Evolutionary conservation across 1,284 basidiomycete species (phyloP).

Genomic region (Apiotrichum veenhuisii): DNA sequence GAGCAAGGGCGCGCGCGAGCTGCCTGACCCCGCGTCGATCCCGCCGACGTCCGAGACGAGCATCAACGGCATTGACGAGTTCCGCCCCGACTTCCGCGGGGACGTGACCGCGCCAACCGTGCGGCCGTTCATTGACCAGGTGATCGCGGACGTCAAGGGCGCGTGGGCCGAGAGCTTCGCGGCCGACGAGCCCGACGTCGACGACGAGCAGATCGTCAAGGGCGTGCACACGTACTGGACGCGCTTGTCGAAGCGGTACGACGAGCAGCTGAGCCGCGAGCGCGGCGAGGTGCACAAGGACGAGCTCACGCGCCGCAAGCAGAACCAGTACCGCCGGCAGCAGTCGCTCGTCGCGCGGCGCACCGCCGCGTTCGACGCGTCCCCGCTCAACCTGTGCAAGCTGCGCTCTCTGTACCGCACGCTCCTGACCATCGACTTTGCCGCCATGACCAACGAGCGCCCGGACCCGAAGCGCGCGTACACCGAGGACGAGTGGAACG

Average conservation of each 20-base stretch:
- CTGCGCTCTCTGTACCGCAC: slow-evolving; percentile 45
- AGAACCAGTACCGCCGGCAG: slow-evolving; percentile 47
- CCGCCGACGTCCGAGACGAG: slow-evolving; percentile 29
- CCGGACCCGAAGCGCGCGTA: slow-evolving; percentile 41
- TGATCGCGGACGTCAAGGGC: slow-evolving; percentile 29
- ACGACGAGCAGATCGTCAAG: slow-evolving; percentile 31
- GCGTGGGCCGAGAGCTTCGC: slow-evolving; percentile 26
- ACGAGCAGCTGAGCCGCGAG: slow-evolving; percentile 38
- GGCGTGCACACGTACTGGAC: slow-evolving; percentile 45
- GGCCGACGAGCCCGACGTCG: slow-evolving; percentile 30
- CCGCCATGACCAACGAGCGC: slow-evolving; percentile 38
- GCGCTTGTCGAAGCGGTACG: slow-evolving; percentile 39
- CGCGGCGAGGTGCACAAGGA: slow-evolving; percentile 44
- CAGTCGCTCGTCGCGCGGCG: slow-evolving; percentile 45
- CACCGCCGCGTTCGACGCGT: slow-evolving; percentile 39
- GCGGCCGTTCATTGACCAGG: slow-evolving; percentile 36
- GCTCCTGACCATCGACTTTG: slow-evolving; percentile 47
- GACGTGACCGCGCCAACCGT: slow-evolving; percentile 26
- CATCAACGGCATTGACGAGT: slow-evolving; percentile 37
- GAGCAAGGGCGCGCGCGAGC: slow-evolving; percentile 29
- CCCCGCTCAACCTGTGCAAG: slow-evolving; percentile 42
- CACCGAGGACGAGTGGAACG: slow-evolving; percentile 43
- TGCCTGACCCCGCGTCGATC: slow-evolving; percentile 32
- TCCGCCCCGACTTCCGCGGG: slow-evolving; percentile 37
- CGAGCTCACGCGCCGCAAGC: slow-evolving; percentile 40